Evolutionary conservation across 768 basidiomycete species (phyloP).

Genomic region (Pseudohyphozyma bogoriensis): DNA sequence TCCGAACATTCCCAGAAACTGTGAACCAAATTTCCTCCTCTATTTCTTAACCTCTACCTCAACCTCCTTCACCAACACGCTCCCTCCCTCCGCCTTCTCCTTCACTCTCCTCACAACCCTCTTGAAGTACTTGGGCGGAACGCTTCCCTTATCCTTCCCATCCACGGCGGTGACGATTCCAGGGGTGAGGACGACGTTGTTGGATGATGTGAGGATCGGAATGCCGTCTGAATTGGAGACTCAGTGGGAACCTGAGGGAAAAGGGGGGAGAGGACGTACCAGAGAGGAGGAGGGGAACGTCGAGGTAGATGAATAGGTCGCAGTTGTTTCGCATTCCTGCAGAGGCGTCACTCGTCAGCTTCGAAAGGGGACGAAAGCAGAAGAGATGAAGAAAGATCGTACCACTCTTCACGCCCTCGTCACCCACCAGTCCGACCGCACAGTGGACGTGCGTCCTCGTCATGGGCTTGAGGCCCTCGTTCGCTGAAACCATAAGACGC

Average conservation of each 20-base stretch:
- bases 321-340: constrained; percentile 73
- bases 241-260: constrained; percentile 41
- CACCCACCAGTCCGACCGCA: constrained; percentile 61
- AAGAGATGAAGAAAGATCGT: constrained; percentile 32
- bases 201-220: constrained; percentile 63
- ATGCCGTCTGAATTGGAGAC: constrained; percentile 27
- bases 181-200: constrained; percentile 78
- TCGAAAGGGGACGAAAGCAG: too few relatives aligned
- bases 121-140: constrained; percentile 56
- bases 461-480: constrained; percentile 46
- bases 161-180: constrained; percentile 64
- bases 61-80: too few relatives aligned
- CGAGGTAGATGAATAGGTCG: constrained; percentile 69
- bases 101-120: constrained; percentile 48
- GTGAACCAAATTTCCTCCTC: too few relatives aligned
- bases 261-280: constrained; percentile 9
- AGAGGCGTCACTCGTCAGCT: not conserved
- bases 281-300: constrained; percentile 47
- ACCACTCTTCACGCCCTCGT: constrained; percentile 64
- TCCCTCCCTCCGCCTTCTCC: too few relatives aligned
- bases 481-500: constrained; percentile 4
- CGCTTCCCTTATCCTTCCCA: too few relatives aligned
- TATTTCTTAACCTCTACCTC: too few relatives aligned
- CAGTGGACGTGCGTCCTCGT: constrained; percentile 84
- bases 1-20: too few relatives aligned